phyloP scores from a whole-genome alignment of 2,329 filamentous ascomycete genomes.

The Phialophora expanda region DNA sequence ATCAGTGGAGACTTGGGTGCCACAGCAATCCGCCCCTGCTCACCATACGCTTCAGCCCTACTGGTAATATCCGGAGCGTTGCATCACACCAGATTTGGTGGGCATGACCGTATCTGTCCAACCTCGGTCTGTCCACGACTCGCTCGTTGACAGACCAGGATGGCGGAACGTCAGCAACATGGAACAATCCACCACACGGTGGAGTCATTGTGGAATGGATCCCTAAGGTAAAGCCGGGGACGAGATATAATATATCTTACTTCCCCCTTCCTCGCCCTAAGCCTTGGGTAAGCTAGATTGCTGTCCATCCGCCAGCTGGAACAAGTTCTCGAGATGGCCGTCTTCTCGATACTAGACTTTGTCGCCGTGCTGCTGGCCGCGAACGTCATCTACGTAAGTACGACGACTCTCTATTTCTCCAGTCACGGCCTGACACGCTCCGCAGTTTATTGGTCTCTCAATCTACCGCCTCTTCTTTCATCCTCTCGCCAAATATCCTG shows the following conservation, averaged over 20 bases:
- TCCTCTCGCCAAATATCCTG: slow-evolving; percentile 68
- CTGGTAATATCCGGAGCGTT: not conserved
- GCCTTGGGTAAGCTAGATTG: not conserved
- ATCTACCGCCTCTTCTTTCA: slow-evolving; percentile 49
- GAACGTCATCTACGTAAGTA: slow-evolving; percentile 27
- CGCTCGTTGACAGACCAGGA: not conserved
- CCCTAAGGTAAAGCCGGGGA: not conserved
- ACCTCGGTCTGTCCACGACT: not conserved
- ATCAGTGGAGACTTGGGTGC: not conserved
- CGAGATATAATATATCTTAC: not conserved
- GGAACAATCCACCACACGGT: not conserved
- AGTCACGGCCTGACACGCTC: not conserved
- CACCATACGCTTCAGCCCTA: not conserved
- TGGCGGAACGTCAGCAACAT: not conserved
- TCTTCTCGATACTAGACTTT: slow-evolving; percentile 18
- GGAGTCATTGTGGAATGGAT: not conserved
- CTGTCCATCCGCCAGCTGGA: not conserved
- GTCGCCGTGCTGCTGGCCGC: slow-evolving; percentile 12
- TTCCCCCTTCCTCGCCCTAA: not conserved
- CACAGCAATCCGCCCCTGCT: not conserved
- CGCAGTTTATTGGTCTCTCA: slow-evolving; percentile 23
- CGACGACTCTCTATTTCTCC: not conserved
- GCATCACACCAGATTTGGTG: not conserved
- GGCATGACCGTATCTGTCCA: not conserved
- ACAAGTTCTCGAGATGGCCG: slow-evolving; percentile 11